phyloP scores from a whole-genome alignment of 2,329 filamentous ascomycete genomes.

The Nannizzia gypsea region DNA sequence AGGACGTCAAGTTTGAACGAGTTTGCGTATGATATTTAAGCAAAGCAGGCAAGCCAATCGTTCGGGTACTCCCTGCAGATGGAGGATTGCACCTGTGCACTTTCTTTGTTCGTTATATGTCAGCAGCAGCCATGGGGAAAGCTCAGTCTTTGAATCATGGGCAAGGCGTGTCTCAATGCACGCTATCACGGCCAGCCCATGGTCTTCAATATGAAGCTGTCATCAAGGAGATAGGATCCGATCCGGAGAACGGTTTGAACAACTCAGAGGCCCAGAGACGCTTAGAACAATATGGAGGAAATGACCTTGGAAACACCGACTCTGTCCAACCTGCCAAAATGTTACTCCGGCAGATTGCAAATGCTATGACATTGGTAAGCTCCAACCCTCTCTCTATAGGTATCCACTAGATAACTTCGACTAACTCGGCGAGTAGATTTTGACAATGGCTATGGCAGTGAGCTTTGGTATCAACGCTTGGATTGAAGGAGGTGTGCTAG shows the following conservation, averaged over 20 bases:
- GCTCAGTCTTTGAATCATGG: background rate
- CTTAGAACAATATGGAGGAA: constrained; percentile 47
- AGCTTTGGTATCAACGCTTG: constrained; percentile 47
- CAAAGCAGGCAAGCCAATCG: too few relatives aligned
- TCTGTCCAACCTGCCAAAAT: constrained; percentile 39
- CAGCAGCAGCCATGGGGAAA: background rate
- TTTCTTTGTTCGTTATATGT: background rate
- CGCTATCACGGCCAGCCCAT: constrained; percentile 52
- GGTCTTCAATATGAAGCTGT: constrained; percentile 44
- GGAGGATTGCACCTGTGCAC: background rate
- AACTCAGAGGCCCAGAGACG: constrained; percentile 43
- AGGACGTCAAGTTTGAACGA: background rate
- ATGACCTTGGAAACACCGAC: constrained; percentile 51
- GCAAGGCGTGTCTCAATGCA: constrained; percentile 16
- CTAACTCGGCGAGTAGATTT: constrained; percentile 24
- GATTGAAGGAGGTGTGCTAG: constrained; percentile 50
- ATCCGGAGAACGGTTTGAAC: constrained; percentile 47
- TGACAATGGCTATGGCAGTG: constrained; percentile 47
- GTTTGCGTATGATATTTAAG: too few relatives aligned
- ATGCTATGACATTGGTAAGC: constrained; percentile 53
- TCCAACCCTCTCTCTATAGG: background rate
- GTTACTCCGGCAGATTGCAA: constrained; percentile 51
- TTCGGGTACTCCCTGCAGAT: background rate
- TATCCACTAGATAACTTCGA: constrained; percentile 10
- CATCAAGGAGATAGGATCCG: constrained; percentile 44